phyloP scores from a whole-genome alignment of 1,284 basidiomycete genomes.

The Cryptococcus sp. region DNA sequence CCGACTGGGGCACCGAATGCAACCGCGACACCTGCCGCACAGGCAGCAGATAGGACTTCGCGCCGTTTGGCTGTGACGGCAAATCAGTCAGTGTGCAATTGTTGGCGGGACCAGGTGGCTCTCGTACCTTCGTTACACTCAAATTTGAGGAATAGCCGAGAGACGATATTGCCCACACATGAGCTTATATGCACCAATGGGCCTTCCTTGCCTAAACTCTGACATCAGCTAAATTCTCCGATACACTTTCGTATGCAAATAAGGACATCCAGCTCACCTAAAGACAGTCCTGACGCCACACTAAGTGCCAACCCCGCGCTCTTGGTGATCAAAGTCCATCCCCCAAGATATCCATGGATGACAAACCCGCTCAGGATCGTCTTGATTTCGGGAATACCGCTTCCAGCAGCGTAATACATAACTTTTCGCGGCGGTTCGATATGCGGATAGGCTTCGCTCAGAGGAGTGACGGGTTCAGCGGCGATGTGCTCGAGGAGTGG shows the following conservation, averaged over 20 bases:
- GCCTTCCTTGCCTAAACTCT: constrained; percentile 75
- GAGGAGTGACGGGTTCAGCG: constrained; percentile 14
- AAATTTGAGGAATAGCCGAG: constrained; percentile 81
- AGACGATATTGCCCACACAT: constrained; percentile 92
- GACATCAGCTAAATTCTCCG: constrained; percentile 29
- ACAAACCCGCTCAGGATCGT: constrained; percentile 93
- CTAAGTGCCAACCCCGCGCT: constrained; percentile 83
- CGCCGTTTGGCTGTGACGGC: constrained; percentile 68
- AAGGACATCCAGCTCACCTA: constrained; percentile 55
- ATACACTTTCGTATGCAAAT: neutral
- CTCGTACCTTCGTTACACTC: constrained; percentile 82
- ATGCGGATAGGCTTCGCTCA: constrained; percentile 17
- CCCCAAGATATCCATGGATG: constrained; percentile 94
- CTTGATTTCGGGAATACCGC: constrained; percentile 96
- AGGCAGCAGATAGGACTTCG: constrained; percentile 88
- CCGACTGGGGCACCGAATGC: constrained; percentile 91
- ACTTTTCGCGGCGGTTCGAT: constrained; percentile 60
- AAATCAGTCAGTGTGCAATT: constrained; percentile 1
- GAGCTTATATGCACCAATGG: constrained; percentile 96
- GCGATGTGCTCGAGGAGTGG: constrained; percentile 18
- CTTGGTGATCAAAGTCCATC: constrained; percentile 87
- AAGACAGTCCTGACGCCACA: constrained; percentile 83
- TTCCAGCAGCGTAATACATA: constrained; percentile 89
- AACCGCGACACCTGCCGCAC: constrained; percentile 64
- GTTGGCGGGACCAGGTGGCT: neutral